phyloP scores from a whole-genome alignment of 805 yeast species.

The Sugiyamaella chiloensis region DNA sequence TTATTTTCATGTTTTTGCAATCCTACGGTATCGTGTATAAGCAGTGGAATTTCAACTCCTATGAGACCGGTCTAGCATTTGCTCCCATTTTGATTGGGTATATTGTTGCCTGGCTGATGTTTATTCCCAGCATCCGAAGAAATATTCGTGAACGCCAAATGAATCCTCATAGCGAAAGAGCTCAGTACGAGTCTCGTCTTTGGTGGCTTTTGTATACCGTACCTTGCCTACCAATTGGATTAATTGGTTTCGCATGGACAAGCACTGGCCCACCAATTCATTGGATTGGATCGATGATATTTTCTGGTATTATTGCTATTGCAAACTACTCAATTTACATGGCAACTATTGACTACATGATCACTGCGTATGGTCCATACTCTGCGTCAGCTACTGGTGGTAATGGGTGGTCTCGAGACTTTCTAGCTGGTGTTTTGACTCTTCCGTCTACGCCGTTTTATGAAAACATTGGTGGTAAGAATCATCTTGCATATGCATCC shows the following conservation, averaged over 20 bases:
- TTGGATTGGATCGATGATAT: slow-evolving; percentile 44
- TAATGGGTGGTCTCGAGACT: slow-evolving; percentile 43
- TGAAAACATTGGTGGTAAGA: slow-evolving; percentile 32
- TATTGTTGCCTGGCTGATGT: slow-evolving; percentile 36
- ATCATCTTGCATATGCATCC: slow-evolving; percentile 40
- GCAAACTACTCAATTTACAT: slow-evolving; percentile 43
- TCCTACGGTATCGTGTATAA: slow-evolving; percentile 35
- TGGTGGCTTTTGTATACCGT: slow-evolving; percentile 37
- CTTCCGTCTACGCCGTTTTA: slow-evolving; percentile 41
- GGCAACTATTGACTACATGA: slow-evolving; percentile 46
- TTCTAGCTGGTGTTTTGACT: slow-evolving; percentile 40
- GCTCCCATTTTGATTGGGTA: slow-evolving; percentile 38
- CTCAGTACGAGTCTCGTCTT: slow-evolving; percentile 24
- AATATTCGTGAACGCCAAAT: slow-evolving; percentile 32
- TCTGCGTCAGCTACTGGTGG: slow-evolving; percentile 46
- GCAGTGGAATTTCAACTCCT: slow-evolving; percentile 38
- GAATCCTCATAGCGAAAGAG: slow-evolving; percentile 28
- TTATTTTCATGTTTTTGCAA: slow-evolving; percentile 41
- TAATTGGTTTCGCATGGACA: slow-evolving; percentile 44
- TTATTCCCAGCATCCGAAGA: slow-evolving; percentile 36
- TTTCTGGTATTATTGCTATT: slow-evolving; percentile 37
- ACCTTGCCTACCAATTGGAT: slow-evolving; percentile 40
- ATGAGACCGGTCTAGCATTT: slow-evolving; percentile 35
- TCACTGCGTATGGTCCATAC: slow-evolving; percentile 42
- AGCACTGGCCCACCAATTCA: slow-evolving; percentile 40